These are phyloP conservation scores for Solanum hybrid DNA, from an alignment of 305 asterid genomes.

Conservation along the genomic window DNA sequence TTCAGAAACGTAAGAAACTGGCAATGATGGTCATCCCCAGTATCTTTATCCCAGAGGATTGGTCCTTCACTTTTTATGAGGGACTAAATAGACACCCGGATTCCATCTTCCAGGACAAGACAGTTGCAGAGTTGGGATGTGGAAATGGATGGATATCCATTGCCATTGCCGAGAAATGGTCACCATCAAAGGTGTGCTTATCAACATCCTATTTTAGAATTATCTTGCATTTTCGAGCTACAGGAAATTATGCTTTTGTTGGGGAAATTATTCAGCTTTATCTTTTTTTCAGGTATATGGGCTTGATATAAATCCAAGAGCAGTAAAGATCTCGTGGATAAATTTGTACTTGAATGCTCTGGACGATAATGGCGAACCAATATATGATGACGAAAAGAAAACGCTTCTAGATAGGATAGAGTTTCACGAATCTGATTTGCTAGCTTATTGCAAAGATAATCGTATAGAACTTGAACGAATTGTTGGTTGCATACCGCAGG, in stretches of 20 bases:
- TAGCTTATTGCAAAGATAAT: conserved; percentile 83
- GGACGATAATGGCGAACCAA: conserved; percentile 81
- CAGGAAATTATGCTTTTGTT: not conserved
- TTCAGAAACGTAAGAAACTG: conserved; percentile 70
- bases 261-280: not conserved
- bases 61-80: conserved; percentile 98
- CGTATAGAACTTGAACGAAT: conserved; percentile 87
- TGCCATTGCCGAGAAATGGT: conserved; percentile 96
- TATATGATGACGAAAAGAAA: conserved; percentile 75
- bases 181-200: conserved; percentile 53
- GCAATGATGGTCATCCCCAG: conserved; percentile 95
- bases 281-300: conserved; percentile 65
- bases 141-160: conserved; percentile 99
- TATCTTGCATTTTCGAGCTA: not conserved
- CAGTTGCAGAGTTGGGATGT: conserved; percentile 94
- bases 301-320: conserved; percentile 98
- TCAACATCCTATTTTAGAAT: not conserved
- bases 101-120: conserved; percentile 84
- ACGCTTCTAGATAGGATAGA: conserved; percentile 90
- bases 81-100: conserved; percentile 95
- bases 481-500: conserved; percentile 99
- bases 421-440: conserved; percentile 90
- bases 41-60: conserved; percentile 93
- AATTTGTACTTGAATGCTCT: conserved; percentile 90
- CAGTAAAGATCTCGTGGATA: conserved; percentile 93